These are phyloP conservation scores for Pseudogymnoascus sp. DNA, from an alignment of 2,329 filamentous ascomycete species.

Conservation along the genomic window DNA sequence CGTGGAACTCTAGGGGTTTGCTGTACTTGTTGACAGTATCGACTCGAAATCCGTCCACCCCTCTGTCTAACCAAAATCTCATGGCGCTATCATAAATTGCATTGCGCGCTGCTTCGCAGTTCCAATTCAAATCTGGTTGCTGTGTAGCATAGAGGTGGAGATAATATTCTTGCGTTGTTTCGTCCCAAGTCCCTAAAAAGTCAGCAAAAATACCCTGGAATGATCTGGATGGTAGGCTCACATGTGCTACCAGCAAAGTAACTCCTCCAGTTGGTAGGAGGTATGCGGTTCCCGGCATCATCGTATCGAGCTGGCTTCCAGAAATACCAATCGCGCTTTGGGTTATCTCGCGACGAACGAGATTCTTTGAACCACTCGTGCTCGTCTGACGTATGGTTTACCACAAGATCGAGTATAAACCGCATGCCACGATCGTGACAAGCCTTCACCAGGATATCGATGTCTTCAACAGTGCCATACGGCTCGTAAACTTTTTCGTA, in stretches of 20 bases:
- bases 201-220: conserved; percentile 11
- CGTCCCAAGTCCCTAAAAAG: conserved; percentile 46
- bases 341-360: conserved; percentile 40
- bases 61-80: conserved; percentile 71
- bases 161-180: conserved; percentile 65
- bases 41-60: conserved; percentile 65
- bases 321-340: conserved; percentile 58
- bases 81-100: conserved; percentile 69
- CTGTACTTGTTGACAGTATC: conserved; percentile 69
- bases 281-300: conserved; percentile 51
- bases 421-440: conserved; percentile 59
- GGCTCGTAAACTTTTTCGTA: conserved; percentile 58
- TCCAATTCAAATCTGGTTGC: conserved; percentile 81
- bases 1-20: conserved; percentile 52
- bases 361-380: conserved; percentile 59
- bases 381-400: conserved; percentile 70
- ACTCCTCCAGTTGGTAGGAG: conserved; percentile 67
- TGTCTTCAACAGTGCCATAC: conserved; percentile 61
- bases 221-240: conserved; percentile 33
- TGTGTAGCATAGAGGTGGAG: conserved; percentile 68
- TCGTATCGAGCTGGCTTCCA: conserved; percentile 53
- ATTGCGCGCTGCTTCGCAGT: conserved; percentile 57
- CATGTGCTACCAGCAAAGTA: conserved; percentile 56
- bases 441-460: conserved; percentile 53
- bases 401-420: conserved; percentile 66